Base-by-base conservation (phyloP, 805 yeast species). In the Lipomyces japonicus region DNA sequence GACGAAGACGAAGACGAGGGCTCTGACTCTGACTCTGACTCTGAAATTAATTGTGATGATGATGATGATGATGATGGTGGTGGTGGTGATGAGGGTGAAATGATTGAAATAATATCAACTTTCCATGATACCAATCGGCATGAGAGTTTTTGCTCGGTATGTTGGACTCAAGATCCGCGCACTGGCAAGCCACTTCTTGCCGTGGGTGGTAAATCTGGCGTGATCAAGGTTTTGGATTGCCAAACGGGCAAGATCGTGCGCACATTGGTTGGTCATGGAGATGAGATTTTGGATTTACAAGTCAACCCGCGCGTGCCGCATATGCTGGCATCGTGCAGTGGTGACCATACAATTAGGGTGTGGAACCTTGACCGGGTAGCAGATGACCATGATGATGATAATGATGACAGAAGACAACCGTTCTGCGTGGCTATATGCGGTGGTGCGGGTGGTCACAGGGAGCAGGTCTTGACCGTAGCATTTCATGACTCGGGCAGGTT, bases 321-420 rank as follows among this genome's bases (percentile, higher is more conserved):
- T 23, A 34, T 50, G 18, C 28, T 91, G 6, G 96, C 95, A 1
- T 79, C 95, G 0, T 90, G 84, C 1, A 84, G 95, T 0, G 96
- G 91, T 64, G 97, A 91, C 65, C 73, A 80, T 51, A 81, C 95
- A 0, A 74, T 90, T 6, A 73, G 89, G 32, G 68, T 93, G 2
- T 88, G 95, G 86, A 76, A 81, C 12, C 37, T 50, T 4, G 53
- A 44, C 2, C 42, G 39, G 22, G 21, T 18, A 14, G 45, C 32
- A 25, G 22, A 18, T 4, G 35, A 30, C 3, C n/a, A n/a, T n/a
- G n/a, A n/a, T n/a, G n/a, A n/a, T n/a, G n/a, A n/a, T n/a, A n/a
- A n/a, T n/a, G n/a, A n/a, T n/a, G n/a, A n/a, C n/a, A n/a, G n/a
- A n/a, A n/a, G n/a, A n/a, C 57, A 53, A 35, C 57, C 57, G 10